Percentiles rank a stretch among this genome's conserved stretches.
Conservation (phyloP, 2,329 filamentous ascomycete genomes). For the Aspergillus novofumigatus region DNA sequence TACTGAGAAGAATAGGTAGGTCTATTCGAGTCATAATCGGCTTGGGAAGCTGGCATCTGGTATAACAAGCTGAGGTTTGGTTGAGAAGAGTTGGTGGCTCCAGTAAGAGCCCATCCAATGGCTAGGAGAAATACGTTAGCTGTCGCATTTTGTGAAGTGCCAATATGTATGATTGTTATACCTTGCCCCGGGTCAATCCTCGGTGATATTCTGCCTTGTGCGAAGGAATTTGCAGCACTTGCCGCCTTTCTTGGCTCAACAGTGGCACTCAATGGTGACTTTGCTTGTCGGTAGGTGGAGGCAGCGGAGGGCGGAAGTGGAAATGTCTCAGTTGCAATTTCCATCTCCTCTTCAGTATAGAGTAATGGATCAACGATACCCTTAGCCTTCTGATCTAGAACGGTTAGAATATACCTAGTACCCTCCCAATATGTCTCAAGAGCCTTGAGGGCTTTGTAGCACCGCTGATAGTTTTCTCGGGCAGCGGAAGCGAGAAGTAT, state of each 20-base stretch:
- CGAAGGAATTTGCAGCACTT: slow-evolving; percentile 25
- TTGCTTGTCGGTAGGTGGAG: slow-evolving; percentile 46
- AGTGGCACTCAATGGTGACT: slow-evolving; percentile 29
- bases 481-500: slow-evolving; percentile 74
- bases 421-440: slow-evolving; percentile 84
- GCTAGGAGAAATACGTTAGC: slow-evolving; percentile 48
- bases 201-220: slow-evolving; percentile 39
- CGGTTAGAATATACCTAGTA: slow-evolving; percentile 79
- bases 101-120: slow-evolving; percentile 84
- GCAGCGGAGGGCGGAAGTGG: slow-evolving; percentile 49
- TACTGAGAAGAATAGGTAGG: slow-evolving; percentile 29
- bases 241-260: slow-evolving; percentile 13
- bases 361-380: slow-evolving; percentile 73
- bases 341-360: slow-evolving; percentile 70
- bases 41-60: slow-evolving; percentile 49
- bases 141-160: slow-evolving; percentile 3
- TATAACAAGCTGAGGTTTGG: slow-evolving; percentile 81
- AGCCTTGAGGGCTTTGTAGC: slow-evolving; percentile 76
- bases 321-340: slow-evolving; percentile 59
- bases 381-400: slow-evolving; percentile 81
- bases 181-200: slow-evolving; percentile 49
- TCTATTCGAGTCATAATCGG: slow-evolving; percentile 20
- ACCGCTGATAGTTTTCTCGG: slow-evolving; percentile 81
- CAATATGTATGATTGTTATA: slow-evolving; percentile 27
- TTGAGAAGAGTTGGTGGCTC: slow-evolving; percentile 78